Evolutionary conservation across 2,329 filamentous ascomycete genomes (phyloP), one percentile per base, ranked within the genome.

Genomic region (Lachnellula hyalina): DNA sequence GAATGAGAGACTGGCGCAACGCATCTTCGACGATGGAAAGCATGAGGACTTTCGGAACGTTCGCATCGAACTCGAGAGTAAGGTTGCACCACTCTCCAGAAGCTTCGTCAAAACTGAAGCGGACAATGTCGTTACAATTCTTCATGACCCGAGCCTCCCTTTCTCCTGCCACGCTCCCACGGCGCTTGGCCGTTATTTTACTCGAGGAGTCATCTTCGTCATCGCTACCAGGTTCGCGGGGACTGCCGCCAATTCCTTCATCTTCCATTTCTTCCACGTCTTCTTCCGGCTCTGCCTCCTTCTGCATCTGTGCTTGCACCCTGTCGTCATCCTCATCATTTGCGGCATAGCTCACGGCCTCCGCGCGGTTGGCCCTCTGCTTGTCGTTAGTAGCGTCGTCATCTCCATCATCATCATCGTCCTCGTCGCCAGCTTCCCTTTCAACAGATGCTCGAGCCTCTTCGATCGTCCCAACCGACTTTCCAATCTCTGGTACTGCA

Each of bases 321-420:
- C 81, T 85, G 62, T 90, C 82, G 67, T 97, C 94, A 4, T 93
- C 93, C 5, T 96, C 92, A 67, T 97, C 94, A 47, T 96, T 95
- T 35, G 86, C 89, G 40, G 90, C 93, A 63, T 96, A 97, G 14
- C 90, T 94, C 2, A 93, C 85, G 32, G 87, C 89, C 71, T 96
- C 89, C 51, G 81, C 77, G 41, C 89, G 85, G 69, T 96, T 94
- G 46, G 84, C 83, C 64, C 81, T 83, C 66, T 85, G 80, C 73
- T 90, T 95, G 63, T 83, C 83, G 59, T 80, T 83, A 4, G 84
- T 92, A 49, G 82, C 90, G 67, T 95, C 89, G 54, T 84, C 85
- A 52, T 94, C 92, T 45, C 85, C 90, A 40, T 65, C 56, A 6
- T 63, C 63, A 17, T 64, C 63, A 28, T 66, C 64, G 28, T 84